Evolutionary conservation across 192 early-diverging fungal genomes (phyloP).

Genomic region (Entophlyctis luteolus): DNA sequence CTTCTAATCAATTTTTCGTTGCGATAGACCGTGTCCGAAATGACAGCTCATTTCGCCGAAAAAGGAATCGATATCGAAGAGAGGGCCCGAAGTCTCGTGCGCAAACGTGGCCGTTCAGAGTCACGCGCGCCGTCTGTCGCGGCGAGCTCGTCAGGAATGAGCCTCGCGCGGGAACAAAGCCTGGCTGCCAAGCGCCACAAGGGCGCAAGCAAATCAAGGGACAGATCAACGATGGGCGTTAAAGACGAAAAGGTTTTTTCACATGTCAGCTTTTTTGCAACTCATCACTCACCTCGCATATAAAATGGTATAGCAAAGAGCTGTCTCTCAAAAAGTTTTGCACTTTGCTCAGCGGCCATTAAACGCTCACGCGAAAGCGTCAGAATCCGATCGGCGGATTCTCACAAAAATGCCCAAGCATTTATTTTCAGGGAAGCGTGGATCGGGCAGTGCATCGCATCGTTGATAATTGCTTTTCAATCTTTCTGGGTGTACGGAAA

Average conservation of each 20-base stretch:
- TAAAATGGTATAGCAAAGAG: too few species aligned
- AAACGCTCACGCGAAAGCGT: conserved; percentile 74
- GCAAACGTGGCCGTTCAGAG: conserved; percentile 74
- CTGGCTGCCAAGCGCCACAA: conserved; percentile 28
- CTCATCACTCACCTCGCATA: too few species aligned
- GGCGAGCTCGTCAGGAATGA: not conserved
- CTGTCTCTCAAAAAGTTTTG: conserved; percentile 74
- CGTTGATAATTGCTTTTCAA: conserved; percentile 27
- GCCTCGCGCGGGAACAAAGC: conserved; percentile 20
- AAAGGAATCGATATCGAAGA: conserved; percentile 70
- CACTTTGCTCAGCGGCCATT: conserved; percentile 66
- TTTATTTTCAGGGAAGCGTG: conserved; percentile 89
- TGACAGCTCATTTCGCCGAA: conserved; percentile 66
- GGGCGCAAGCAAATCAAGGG: conserved; percentile 31
- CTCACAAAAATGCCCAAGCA: conserved; percentile 94
- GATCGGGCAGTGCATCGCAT: conserved; percentile 37
- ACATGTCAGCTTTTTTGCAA: too few species aligned
- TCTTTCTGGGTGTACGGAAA: too few species aligned
- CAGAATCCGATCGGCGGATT: conserved; percentile 92
- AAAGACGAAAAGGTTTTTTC: conserved; percentile 49
- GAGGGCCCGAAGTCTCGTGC: conserved; percentile 58
- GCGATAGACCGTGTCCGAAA: conserved; percentile 20
- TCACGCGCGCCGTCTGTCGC: conserved; percentile 34
- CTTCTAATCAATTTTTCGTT: too few species aligned
- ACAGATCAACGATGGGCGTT: conserved; percentile 64